Evolutionary conservation across 2,329 filamentous ascomycete species (phyloP), one percentile per base, ranked within the genome.

Genomic region (Cytospora piceae): DNA sequence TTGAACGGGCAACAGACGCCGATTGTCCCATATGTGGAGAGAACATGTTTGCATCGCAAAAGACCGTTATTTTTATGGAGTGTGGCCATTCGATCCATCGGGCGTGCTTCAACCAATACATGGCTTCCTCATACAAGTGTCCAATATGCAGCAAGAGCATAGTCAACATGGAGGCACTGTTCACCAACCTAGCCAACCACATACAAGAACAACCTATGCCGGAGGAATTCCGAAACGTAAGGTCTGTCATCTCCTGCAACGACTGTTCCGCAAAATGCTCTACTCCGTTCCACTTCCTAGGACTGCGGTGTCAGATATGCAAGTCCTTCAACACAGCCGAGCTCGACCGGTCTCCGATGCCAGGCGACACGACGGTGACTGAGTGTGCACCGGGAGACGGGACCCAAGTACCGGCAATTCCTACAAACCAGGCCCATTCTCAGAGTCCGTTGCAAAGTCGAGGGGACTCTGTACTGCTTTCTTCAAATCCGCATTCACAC

Each of bases 21-120:
- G 91, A 98, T 74, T 99, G 95, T 76, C 95, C 95, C 5, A 97
- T 99, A 64, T 99, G 95, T 77, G 91, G 94, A 69, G 94, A 97
- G 67, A 97, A 97, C 75, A 69, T 63, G 63, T 69, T 64, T 39
- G 61, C 58, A 32, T 69, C 63, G 24, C 63, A 37, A 37, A 67
- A 63, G 53, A 65, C 62, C 54, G 68, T 66, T 54, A 64, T 74
- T 15, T 76, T 75, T 53, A 71, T 66, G 58, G 64, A 68, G 32
- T 78, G 76, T 76, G 95, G 95, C 2, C 95, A 99, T 76, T 96
- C 94, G 73, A 96, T 99, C 74, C 95, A 99, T 77, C 89, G 91
- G 72, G 87, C 87, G 66, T 99, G 95, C 78, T 95, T 96, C 74
- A 87, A 92, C 55, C 87, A 95, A 71, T 91, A 97, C 75, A 94